Percentiles rank a stretch among this genome's conserved stretches.
Evolutionary conservation across 257 asterid genomes (phyloP).

Genomic region (Solanum piurae): DNA sequence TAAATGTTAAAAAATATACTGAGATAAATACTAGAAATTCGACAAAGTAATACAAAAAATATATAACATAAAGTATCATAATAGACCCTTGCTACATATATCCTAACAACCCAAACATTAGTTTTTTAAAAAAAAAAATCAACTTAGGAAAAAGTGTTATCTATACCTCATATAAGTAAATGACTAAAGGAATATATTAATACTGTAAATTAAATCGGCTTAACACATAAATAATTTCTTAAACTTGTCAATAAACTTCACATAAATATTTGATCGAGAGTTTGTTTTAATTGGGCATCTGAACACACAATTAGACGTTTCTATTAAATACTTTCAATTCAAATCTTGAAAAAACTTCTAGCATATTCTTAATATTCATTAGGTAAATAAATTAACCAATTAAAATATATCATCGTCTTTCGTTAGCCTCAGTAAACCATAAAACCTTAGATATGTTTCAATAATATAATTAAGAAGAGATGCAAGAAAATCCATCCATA

Average conservation of each 20-base stretch:
- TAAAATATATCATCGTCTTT: not conserved
- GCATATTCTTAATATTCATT: not conserved
- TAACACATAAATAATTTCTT: too few relatives aligned
- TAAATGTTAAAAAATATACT: not conserved
- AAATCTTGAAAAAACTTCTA: too few relatives aligned
- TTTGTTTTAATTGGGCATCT: not conserved
- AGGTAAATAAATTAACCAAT: not conserved
- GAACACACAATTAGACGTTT: too few relatives aligned
- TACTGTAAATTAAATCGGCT: too few relatives aligned
- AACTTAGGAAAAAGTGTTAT: not conserved
- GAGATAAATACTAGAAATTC: not conserved
- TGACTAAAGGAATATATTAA: too few relatives aligned
- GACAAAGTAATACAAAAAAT: not conserved
- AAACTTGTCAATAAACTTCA: too few relatives aligned
- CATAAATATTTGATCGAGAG: too few relatives aligned
- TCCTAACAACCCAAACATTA: not conserved
- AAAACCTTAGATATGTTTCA: not conserved
- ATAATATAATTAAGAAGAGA: not conserved
- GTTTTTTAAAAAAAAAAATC: too few relatives aligned
- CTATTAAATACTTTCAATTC: not conserved
- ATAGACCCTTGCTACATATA: not conserved
- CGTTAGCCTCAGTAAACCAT: not conserved
- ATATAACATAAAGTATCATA: not conserved
- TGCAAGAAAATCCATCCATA: not conserved
- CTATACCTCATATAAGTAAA: not conserved